phyloP scores from a whole-genome alignment of 2,329 filamentous ascomycete species.

The Aspergillus awamori region DNA sequence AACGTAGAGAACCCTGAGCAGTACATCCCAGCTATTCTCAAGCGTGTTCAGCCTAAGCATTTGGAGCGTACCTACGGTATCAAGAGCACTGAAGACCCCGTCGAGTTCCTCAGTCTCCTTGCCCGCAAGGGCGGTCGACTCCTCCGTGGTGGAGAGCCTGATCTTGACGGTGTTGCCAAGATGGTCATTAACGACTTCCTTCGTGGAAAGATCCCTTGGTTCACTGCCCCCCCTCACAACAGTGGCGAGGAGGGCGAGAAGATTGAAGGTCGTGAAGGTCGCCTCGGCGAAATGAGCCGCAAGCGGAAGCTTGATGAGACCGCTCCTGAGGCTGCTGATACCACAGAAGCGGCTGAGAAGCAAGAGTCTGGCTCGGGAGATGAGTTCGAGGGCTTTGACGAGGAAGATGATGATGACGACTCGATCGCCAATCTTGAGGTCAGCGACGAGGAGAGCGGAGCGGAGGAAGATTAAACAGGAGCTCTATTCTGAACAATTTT shows the following conservation, averaged over 20 bases:
- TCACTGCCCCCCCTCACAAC: slow-evolving; percentile 72
- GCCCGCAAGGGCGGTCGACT: slow-evolving; percentile 85
- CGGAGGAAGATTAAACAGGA: slow-evolving; percentile 44
- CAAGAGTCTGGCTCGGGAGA: slow-evolving; percentile 38
- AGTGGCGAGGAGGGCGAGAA: slow-evolving; percentile 54
- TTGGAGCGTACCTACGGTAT: slow-evolving; percentile 92
- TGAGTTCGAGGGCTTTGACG: slow-evolving; percentile 42
- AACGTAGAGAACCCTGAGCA: slow-evolving; percentile 96
- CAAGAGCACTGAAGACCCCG: slow-evolving; percentile 73
- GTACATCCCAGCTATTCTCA: slow-evolving; percentile 83
- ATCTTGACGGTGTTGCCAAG: slow-evolving; percentile 92
- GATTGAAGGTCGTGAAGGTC: slow-evolving; percentile 73
- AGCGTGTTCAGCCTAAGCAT: slow-evolving; percentile 80
- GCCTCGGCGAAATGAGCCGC: slow-evolving; percentile 79
- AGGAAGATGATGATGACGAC: slow-evolving; percentile 47
- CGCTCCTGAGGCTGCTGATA: slow-evolving; percentile 38
- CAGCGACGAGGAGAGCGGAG: slow-evolving; percentile 45
- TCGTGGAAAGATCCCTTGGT: slow-evolving; percentile 95
- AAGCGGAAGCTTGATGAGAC: slow-evolving; percentile 72
- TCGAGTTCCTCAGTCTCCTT: slow-evolving; percentile 82
- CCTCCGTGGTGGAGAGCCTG: slow-evolving; percentile 89
- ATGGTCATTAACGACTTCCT: slow-evolving; percentile 98
- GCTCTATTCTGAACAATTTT: not conserved
- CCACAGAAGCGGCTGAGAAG: slow-evolving; percentile 33
- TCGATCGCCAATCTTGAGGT: slow-evolving; percentile 49